Evolutionary conservation across 331 rosid genomes (phyloP).

Genomic region (Quercus tomentella): DNA sequence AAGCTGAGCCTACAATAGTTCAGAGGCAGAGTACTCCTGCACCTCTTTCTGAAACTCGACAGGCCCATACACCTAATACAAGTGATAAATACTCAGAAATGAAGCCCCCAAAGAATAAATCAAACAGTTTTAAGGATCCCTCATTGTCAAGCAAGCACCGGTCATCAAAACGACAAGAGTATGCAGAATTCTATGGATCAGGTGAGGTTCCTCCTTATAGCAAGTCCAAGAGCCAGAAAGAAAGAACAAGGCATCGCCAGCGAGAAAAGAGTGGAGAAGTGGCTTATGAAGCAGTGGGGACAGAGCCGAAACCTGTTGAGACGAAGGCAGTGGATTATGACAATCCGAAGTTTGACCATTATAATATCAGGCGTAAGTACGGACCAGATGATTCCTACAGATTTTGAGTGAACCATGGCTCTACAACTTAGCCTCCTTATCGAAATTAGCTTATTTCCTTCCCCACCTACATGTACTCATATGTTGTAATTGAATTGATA

Average conservation of each 20-base stretch:
- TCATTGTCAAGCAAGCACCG: constrained; percentile 72
- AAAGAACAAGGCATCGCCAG: constrained; percentile 74
- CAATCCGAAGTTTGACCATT: constrained; percentile 58
- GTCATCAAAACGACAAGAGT: constrained; percentile 63
- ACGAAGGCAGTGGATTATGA: constrained; percentile 44
- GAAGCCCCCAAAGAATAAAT: constrained; percentile 73
- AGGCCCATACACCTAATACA: constrained; percentile 43
- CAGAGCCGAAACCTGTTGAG: constrained; percentile 54
- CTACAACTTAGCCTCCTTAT: constrained; percentile 3
- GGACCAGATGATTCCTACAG: constrained; percentile 48
- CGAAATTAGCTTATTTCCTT: constrained; percentile 5
- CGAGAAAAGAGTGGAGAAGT: constrained; percentile 85
- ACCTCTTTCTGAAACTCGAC: constrained; percentile 52
- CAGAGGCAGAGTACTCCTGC: constrained; percentile 43
- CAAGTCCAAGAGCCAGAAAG: constrained; percentile 82
- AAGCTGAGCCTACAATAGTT: constrained; percentile 32
- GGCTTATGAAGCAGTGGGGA: constrained; percentile 38
- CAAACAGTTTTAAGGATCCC: constrained; percentile 79
- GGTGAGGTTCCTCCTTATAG: constrained; percentile 55
- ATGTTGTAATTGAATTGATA: constrained; percentile 17
- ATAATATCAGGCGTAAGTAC: constrained; percentile 69
- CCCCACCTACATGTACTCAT: constrained; percentile 24
- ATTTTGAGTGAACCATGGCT: constrained; percentile 30
- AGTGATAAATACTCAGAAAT: constrained; percentile 58
- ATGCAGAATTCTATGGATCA: constrained; percentile 73